phyloP scores from a whole-genome alignment of 192 early-diverging fungal genomes.

The Spinellus fusiger region DNA sequence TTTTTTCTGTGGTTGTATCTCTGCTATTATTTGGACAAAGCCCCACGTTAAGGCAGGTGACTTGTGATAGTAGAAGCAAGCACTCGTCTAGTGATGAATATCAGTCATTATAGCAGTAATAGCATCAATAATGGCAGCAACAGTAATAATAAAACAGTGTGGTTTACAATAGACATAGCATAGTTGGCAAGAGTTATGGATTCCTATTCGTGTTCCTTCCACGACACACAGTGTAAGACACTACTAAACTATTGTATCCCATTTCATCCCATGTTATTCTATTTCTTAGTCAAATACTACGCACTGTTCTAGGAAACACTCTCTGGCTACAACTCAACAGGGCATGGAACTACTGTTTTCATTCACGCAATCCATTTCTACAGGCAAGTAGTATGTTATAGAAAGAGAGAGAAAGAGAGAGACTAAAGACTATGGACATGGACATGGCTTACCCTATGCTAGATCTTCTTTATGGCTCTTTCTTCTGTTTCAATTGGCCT shows the following conservation, averaged over 20 bases:
- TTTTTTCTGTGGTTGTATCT: conserved; percentile 18
- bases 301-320: conserved; percentile 11
- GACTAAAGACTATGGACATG: neutral
- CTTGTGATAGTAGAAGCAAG: too few relatives aligned
- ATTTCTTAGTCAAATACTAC: too few relatives aligned
- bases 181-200: conserved; percentile 13
- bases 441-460: too few relatives aligned
- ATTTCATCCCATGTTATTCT: too few relatives aligned
- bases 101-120: neutral
- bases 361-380: conserved; percentile 33
- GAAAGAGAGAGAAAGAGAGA: neutral
- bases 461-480: too few relatives aligned
- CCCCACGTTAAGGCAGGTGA: conserved; percentile 22
- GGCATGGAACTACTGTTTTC: conserved; percentile 17
- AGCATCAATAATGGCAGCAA: neutral
- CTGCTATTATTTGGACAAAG: conserved; percentile 27
- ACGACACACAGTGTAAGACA: conserved; percentile 7
- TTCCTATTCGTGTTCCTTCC: conserved; percentile 17
- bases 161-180: conserved; percentile 10
- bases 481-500: too few relatives aligned
- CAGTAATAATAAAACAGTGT: neutral
- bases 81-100: too few relatives aligned
- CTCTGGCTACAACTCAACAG: neutral
- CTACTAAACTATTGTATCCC: neutral
- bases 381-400: conserved; percentile 11